Conservation (phyloP, 2,329 filamentous ascomycete species). For the Scedosporium minutisporum region DNA sequence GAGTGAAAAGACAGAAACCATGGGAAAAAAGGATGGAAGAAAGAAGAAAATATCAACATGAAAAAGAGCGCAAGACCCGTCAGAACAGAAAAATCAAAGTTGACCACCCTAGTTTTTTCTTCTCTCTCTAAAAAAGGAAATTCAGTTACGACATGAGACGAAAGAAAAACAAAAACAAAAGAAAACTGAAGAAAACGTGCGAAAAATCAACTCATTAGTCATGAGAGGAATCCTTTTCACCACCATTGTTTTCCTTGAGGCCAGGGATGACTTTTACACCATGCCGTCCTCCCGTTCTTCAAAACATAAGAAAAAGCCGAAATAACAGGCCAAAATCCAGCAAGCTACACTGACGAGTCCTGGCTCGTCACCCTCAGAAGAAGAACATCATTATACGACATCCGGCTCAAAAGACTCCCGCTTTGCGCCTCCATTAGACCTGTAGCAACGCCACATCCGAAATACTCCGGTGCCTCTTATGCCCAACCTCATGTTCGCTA, state of each 20-base stretch:
- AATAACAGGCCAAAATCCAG: not conserved
- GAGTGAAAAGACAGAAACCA: no score
- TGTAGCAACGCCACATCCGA: slow-evolving; percentile 42
- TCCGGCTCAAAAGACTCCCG: not conserved
- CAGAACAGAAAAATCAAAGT: not conserved
- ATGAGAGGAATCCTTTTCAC: not conserved
- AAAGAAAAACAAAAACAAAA: not conserved
- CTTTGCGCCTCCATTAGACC: slow-evolving; percentile 2
- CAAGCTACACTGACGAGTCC: not conserved
- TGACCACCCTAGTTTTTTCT: no score
- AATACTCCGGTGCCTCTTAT: slow-evolving; percentile 51
- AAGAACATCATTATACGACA: slow-evolving; percentile 6
- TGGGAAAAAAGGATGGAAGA: no score
- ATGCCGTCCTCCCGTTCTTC: not conserved
- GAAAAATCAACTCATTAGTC: not conserved
- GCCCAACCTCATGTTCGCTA: slow-evolving; percentile 27
- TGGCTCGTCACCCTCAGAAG: not conserved
- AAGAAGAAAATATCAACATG: no score
- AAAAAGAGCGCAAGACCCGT: no score
- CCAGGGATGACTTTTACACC: not conserved
- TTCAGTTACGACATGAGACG: no score
- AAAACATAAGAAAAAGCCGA: not conserved
- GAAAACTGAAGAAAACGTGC: not conserved
- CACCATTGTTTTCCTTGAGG: not conserved
- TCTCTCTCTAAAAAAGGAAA: no score